These are phyloP conservation scores for Phoenix roebelenii DNA, from an alignment of 176 grass and related monocot genomes.

Conservation along the genomic window DNA sequence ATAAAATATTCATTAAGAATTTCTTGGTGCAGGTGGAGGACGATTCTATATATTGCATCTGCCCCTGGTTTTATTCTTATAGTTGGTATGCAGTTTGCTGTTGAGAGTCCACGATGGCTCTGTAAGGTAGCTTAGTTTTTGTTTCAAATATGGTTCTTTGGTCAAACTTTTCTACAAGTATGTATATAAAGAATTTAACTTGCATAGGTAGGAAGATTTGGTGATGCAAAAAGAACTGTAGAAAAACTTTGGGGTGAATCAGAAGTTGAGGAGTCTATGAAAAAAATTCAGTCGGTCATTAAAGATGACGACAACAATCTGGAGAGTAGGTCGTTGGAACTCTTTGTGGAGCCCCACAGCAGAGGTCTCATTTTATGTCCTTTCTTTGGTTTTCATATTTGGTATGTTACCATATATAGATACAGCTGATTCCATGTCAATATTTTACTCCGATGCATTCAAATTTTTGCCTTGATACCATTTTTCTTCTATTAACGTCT, in stretches of 20 bases:
- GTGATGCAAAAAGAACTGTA: constrained; percentile 58
- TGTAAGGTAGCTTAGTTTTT: constrained; percentile 53
- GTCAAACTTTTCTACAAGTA: background rate
- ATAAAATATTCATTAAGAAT: constrained; percentile 30
- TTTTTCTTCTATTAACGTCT: no score
- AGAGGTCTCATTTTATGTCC: constrained; percentile 44
- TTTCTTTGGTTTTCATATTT: constrained; percentile 8
- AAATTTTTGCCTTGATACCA: no score
- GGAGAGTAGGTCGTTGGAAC: constrained; percentile 69
- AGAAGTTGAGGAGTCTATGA: constrained; percentile 68
- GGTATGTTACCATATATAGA: background rate
- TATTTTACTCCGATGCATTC: background rate
- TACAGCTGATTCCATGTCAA: background rate
- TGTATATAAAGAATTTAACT: constrained; percentile 9
- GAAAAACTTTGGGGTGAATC: constrained; percentile 64
- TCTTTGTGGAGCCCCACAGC: constrained; percentile 63
- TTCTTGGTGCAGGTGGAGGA: constrained; percentile 59
- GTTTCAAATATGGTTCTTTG: background rate
- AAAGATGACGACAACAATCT: constrained; percentile 27
- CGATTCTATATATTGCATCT: constrained; percentile 89
- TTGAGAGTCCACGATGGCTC: constrained; percentile 91
- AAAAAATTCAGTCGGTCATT: constrained; percentile 71
- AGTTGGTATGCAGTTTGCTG: constrained; percentile 92
- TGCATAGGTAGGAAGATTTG: constrained; percentile 73
- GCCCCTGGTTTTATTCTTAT: constrained; percentile 64